These are phyloP conservation scores for Globisporangium apiculatum DNA, from an alignment of 352 stramenopile species.

Conservation along the genomic window DNA sequence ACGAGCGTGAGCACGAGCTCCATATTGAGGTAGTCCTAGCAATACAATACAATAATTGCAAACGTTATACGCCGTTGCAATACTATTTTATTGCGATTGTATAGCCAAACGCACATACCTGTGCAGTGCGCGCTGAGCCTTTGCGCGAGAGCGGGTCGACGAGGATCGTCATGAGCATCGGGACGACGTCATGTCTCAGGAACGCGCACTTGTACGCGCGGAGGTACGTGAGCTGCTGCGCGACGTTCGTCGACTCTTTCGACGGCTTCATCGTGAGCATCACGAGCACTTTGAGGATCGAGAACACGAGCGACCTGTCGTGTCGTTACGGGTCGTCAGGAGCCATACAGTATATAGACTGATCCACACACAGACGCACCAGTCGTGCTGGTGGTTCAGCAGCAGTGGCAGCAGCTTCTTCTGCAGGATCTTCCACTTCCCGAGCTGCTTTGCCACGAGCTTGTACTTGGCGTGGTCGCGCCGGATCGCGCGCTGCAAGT, in stretches of 20 bases:
- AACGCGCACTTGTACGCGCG: constrained; percentile 85
- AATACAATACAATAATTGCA: not conserved
- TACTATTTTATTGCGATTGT: no score
- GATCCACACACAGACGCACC: constrained; percentile 11
- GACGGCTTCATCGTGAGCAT: constrained; percentile 87
- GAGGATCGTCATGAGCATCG: constrained; percentile 84
- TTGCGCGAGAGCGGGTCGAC: constrained; percentile 70
- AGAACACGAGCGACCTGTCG: constrained; percentile 70
- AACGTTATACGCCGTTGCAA: no score
- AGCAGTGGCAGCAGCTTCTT: constrained; percentile 84
- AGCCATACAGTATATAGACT: not conserved
- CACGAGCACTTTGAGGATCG: constrained; percentile 85
- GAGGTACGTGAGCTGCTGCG: constrained; percentile 75
- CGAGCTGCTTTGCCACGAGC: constrained; percentile 77
- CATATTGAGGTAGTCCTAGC: constrained; percentile 76
- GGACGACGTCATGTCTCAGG: constrained; percentile 51
- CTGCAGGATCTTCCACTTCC: constrained; percentile 83
- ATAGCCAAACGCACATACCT: constrained; percentile 15
- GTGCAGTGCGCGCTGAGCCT: constrained; percentile 38
- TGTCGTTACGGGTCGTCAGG: not conserved
- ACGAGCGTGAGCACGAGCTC: constrained; percentile 85
- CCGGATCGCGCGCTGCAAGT: constrained; percentile 77
- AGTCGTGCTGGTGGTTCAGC: constrained; percentile 84
- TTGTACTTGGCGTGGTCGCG: constrained; percentile 79
- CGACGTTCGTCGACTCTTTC: constrained; percentile 71